Base-by-base conservation (phyloP, 1,139 yeast species). In the Magnusiomyces suaveolens region DNA sequence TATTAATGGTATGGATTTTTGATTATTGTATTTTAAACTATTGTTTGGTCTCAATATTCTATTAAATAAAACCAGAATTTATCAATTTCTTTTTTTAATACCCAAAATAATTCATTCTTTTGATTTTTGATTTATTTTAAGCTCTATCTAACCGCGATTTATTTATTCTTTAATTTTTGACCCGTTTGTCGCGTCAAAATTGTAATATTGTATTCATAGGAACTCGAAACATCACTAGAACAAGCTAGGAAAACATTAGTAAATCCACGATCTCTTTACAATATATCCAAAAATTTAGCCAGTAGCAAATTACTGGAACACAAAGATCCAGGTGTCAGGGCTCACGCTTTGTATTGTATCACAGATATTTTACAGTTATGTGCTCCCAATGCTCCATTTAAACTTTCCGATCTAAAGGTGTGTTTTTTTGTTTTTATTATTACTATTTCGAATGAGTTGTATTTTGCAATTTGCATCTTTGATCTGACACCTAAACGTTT, bases 341-440 rank as follows among this genome's bases (percentile, higher is more conserved):
- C 90, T 0, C 80, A 76, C 57, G 78, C 79, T 1, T 83, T 94
- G 20, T 84, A 95, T 64, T 82, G 94, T 59, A 62, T 89, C 12
- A 77, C 90, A 2, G 96, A 89, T 66, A 73, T 90, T 16, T 69
- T 90, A 47, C 75, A 96, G 57, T 69, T 89, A 12, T 84, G 77
- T 65, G 97, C 96, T 0, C 97, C 97, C 0, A 87, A 89, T 68
- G 96, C 97, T 3, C 97, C 97, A 4, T 89, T 78, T 68, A 81
- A 87, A 1, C 81, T 82, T 39, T 61, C 71, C 1, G 84, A 85
- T 60, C 71, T n/a, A n/a, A n/a, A n/a, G n/a, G n/a, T n/a, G n/a
- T n/a, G n/a, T n/a, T n/a, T n/a, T n/a, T n/a, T n/a, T n/a, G n/a
- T n/a, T n/a, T n/a, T n/a, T n/a, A n/a, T n/a, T n/a, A n/a, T n/a